phyloP scores from a whole-genome alignment of 1,139 yeast species.

The Hyphopichia pseudoburtonii region DNA sequence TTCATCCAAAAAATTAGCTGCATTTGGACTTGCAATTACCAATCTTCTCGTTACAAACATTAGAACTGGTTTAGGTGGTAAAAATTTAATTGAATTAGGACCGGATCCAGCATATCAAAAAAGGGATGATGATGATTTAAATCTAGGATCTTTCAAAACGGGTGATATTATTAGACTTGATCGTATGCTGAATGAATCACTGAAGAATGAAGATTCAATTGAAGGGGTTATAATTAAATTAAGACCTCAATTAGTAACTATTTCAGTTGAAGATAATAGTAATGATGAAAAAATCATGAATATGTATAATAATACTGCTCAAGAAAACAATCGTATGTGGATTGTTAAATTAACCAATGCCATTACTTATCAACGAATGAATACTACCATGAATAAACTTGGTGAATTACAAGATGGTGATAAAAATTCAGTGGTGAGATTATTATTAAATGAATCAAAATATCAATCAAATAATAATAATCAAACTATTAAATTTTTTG shows the following conservation, averaged over 20 bases:
- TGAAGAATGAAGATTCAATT: slow-evolving; percentile 24
- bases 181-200: slow-evolving; percentile 27
- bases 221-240: slow-evolving; percentile 66
- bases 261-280: slow-evolving; percentile 61
- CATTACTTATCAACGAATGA: slow-evolving; percentile 76
- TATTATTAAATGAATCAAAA: slow-evolving; percentile 45
- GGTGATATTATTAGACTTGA: slow-evolving; percentile 76
- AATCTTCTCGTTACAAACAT: slow-evolving; percentile 62
- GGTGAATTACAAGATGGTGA: slow-evolving; percentile 40
- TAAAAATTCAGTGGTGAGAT: slow-evolving; percentile 37
- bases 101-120: slow-evolving; percentile 56
- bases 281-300: slow-evolving; percentile 45
- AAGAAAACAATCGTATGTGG: slow-evolving; percentile 50
- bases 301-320: slow-evolving; percentile 44
- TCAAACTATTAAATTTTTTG: slow-evolving; percentile 35
- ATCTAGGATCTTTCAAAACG: slow-evolving; percentile 59
- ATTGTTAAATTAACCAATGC: slow-evolving; percentile 68
- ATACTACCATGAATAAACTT: slow-evolving; percentile 71
- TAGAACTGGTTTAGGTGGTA: slow-evolving; percentile 81
- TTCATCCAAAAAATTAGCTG: slow-evolving; percentile 65
- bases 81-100: slow-evolving; percentile 63
- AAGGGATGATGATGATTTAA: slow-evolving; percentile 37
- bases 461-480: slow-evolving; percentile 17
- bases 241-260: slow-evolving; percentile 42
- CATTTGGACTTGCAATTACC: slow-evolving; percentile 71